phyloP scores from a whole-genome alignment of 441 rosid genomes.

The Omphalea diandra region DNA sequence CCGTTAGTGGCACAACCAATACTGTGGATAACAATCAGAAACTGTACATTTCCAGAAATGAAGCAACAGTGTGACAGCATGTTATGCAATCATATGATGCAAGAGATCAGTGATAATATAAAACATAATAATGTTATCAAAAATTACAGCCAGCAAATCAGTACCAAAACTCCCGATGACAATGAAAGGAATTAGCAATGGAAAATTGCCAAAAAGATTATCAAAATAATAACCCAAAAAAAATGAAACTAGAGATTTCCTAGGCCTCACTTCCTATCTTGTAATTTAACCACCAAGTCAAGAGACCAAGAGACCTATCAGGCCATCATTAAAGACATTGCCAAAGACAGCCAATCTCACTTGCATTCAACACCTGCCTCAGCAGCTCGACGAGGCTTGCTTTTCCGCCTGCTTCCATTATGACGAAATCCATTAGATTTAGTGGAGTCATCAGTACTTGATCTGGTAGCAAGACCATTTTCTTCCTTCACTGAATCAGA shows the following conservation, averaged over 20 bases:
- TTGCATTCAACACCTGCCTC: conserved; percentile 93
- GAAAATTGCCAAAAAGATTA: conserved; percentile 27
- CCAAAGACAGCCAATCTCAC: conserved; percentile 28
- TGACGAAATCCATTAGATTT: conserved; percentile 82
- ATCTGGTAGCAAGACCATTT: conserved; percentile 45
- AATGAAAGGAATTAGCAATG: conserved; percentile 29
- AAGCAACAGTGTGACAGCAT: conserved; percentile 1
- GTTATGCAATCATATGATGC: conserved; percentile 26
- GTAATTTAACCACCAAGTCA: conserved; percentile 22
- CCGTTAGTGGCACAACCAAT: background rate
- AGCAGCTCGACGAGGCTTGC: conserved; percentile 93
- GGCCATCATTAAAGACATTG: background rate
- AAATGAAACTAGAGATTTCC: conserved; percentile 25
- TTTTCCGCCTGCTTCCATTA: conserved; percentile 89
- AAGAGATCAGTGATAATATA: conserved; percentile 24
- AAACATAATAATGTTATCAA: conserved; percentile 30
- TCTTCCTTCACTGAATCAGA: conserved; percentile 51
- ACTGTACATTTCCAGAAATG: background rate
- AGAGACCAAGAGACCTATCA: conserved; percentile 32
- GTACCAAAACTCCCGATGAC: conserved; percentile 29
- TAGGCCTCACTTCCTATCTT: conserved; percentile 36
- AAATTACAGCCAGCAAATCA: conserved; percentile 39
- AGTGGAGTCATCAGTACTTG: conserved; percentile 56
- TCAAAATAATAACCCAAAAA: conserved; percentile 29
- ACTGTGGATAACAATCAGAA: background rate